Conservation (phyloP, 163 green algal species). For the Scenedesmus sp. region DNA sequence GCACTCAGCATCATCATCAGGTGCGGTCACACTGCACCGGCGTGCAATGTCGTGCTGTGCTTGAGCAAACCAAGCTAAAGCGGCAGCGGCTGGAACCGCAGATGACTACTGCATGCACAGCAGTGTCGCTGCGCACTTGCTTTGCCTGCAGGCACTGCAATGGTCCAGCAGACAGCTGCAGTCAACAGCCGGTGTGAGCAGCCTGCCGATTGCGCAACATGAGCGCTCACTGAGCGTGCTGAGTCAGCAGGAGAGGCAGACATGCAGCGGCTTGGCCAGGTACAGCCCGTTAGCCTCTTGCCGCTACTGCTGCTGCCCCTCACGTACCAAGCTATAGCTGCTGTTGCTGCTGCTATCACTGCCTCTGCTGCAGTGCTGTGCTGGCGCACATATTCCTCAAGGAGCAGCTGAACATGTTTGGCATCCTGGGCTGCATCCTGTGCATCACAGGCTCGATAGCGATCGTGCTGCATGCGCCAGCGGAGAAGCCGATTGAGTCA, state of each 20-base stretch:
- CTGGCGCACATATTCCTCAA: conserved; percentile 94
- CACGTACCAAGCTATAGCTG: background rate
- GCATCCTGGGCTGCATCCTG: conserved; percentile 92
- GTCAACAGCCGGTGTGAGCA: background rate
- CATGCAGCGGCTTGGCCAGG: background rate
- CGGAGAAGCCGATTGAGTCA: conserved; percentile 82
- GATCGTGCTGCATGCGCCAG: conserved; percentile 96
- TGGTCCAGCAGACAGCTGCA: background rate
- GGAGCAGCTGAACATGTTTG: conserved; percentile 95
- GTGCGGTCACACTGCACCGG: conserved; percentile 49
- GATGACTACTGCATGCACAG: background rate
- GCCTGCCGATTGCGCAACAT: too few species aligned
- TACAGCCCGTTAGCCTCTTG: background rate
- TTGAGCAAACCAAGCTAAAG: background rate
- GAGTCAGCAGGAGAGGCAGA: background rate
- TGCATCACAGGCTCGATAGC: conserved; percentile 92
- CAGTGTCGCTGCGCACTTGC: background rate
- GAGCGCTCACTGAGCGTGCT: background rate
- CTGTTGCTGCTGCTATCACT: background rate
- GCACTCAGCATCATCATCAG: conserved; percentile 94
- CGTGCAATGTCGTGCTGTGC: background rate
- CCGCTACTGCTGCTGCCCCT: background rate
- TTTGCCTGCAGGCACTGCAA: background rate
- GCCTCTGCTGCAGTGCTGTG: conserved; percentile 79
- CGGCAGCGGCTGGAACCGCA: background rate